These are phyloP conservation scores for Pestalotiopsis sp. DNA, from an alignment of 2,329 filamentous ascomycete genomes.

Conservation along the genomic window DNA sequence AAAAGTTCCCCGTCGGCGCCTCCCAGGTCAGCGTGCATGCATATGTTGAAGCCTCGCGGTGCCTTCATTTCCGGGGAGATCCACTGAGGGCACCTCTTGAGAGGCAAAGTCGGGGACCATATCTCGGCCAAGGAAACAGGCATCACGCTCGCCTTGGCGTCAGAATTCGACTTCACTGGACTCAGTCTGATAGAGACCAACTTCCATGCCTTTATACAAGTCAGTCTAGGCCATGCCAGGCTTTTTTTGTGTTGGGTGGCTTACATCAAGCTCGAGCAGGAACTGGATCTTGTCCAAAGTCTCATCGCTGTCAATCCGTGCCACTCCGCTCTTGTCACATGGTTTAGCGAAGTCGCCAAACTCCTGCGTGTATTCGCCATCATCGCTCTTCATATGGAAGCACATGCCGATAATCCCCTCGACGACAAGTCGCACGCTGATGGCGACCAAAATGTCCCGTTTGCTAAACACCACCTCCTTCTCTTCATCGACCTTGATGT, in stretches of 20 bases:
- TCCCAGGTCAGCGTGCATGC: constrained; percentile 24
- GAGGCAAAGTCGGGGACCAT: constrained; percentile 22
- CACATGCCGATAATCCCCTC: constrained; percentile 19
- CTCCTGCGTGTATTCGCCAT: constrained; percentile 3
- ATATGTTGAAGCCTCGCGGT: constrained; percentile 20
- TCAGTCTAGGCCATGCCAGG: neutral
- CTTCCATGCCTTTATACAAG: constrained; percentile 19
- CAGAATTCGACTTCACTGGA: constrained; percentile 1
- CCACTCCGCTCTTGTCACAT: constrained; percentile 17
- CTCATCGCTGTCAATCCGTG: constrained; percentile 1
- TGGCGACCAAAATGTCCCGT: neutral
- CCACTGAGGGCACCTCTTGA: constrained; percentile 14
- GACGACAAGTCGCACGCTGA: constrained; percentile 17
- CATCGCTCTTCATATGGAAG: constrained; percentile 15
- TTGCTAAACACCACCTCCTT: constrained; percentile 10
- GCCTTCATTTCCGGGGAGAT: neutral
- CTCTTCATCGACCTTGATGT: constrained; percentile 16
- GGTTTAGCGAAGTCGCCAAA: constrained; percentile 17
- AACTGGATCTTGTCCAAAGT: constrained; percentile 13
- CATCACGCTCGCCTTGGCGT: no score
- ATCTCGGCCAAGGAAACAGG: constrained; percentile 9
- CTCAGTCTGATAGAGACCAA: constrained; percentile 19
- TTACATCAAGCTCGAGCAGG: constrained; percentile 21
- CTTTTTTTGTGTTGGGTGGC: neutral
- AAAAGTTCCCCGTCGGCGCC: constrained; percentile 17